Conservation (phyloP, 139 green algal species). For the Ettlia oleoabundans region DNA sequence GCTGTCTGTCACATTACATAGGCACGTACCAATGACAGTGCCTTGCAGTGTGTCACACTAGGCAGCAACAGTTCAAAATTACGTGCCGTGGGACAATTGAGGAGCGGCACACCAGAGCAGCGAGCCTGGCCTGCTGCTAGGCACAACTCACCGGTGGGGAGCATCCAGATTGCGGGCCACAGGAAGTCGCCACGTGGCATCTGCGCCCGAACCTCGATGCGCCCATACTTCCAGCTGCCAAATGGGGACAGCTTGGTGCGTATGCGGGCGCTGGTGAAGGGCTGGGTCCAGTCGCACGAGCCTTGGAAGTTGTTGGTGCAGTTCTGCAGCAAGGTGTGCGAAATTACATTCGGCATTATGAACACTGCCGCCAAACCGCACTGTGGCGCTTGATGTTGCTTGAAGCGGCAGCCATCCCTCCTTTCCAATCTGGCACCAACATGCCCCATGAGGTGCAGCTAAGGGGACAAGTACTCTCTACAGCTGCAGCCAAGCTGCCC, state of each 20-base stretch:
- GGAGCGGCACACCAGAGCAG: not conserved
- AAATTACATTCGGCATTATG: too few species aligned
- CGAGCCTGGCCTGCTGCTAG: not conserved
- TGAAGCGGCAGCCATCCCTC: too few species aligned
- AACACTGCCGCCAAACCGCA: too few species aligned
- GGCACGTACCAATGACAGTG: too few species aligned
- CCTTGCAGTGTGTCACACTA: too few species aligned
- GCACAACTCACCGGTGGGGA: conserved; percentile 13
- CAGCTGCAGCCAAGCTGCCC: too few species aligned
- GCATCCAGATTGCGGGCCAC: conserved; percentile 45
- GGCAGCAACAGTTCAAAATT: too few species aligned
- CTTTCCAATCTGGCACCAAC: not conserved
- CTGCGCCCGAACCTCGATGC: conserved; percentile 12
- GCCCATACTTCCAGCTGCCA: conserved; percentile 8
- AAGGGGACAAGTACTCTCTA: not conserved
- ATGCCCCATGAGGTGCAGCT: not conserved
- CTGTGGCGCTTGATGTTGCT: too few species aligned
- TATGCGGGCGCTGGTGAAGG: conserved; percentile 23
- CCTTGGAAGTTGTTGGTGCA: not conserved
- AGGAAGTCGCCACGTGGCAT: conserved; percentile 18
- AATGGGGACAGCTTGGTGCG: conserved; percentile 10
- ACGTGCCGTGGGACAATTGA: too few species aligned
- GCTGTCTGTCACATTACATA: too few species aligned
- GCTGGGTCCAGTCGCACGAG: conserved; percentile 11
- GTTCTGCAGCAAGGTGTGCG: not conserved